Conservation (phyloP, 1,139 yeast species). For the Magnusiomyces tetraspermus region DNA sequence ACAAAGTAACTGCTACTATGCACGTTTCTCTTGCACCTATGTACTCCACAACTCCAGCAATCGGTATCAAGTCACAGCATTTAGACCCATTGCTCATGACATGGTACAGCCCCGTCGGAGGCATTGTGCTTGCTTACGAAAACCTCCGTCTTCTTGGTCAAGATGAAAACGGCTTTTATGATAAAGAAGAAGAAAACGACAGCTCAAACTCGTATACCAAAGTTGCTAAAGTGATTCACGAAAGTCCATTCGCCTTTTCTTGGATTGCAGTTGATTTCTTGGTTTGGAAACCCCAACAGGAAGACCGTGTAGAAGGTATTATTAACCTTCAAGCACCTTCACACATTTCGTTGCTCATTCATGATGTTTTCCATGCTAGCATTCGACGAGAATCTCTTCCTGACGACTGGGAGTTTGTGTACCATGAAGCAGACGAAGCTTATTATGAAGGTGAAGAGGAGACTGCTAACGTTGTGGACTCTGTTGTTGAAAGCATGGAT, state of each 20-base stretch:
- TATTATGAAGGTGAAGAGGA: constrained; percentile 19
- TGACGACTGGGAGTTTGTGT: constrained; percentile 68
- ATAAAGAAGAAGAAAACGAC: neutral
- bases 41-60: constrained; percentile 54
- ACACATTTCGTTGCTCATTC: constrained; percentile 81
- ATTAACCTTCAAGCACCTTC: constrained; percentile 90
- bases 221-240: constrained; percentile 61
- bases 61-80: constrained; percentile 79
- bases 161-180: constrained; percentile 21
- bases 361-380: constrained; percentile 91
- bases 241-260: constrained; percentile 78
- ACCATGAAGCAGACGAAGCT: constrained; percentile 58
- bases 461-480: constrained; percentile 18
- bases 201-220: constrained; percentile 29
- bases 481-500: constrained; percentile 16
- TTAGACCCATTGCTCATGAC: constrained; percentile 84
- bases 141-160: constrained; percentile 44
- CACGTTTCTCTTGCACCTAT: constrained; percentile 84
- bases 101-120: constrained; percentile 60
- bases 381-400: constrained; percentile 82
- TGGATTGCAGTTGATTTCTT: constrained; percentile 83
- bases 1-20: constrained; percentile 50
- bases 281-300: constrained; percentile 81
- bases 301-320: constrained; percentile 78
- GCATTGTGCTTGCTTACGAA: constrained; percentile 74